Evolutionary conservation across 257 asterid species (phyloP).

Genomic region (Solanum commersonii): DNA sequence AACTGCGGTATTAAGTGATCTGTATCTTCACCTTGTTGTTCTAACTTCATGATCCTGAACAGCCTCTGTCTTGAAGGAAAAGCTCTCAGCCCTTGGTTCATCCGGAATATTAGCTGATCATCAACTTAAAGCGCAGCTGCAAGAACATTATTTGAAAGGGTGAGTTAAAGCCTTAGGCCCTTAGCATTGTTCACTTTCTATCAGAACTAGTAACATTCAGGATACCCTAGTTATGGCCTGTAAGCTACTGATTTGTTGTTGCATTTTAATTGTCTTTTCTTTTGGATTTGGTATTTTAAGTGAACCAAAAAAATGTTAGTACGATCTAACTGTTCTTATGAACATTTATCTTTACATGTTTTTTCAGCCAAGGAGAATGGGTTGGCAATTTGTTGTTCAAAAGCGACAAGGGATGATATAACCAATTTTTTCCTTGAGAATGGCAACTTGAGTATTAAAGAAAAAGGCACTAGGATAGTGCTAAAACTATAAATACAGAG

Average conservation of each 20-base stretch:
- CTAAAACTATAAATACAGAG: neutral
- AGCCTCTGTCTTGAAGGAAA: constrained; percentile 97
- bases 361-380: neutral
- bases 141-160: constrained; percentile 96
- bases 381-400: neutral
- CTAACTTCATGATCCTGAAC: constrained; percentile 24
- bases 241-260: neutral
- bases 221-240: neutral
- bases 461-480: neutral
- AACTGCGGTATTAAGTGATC: neutral
- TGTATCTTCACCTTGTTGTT: neutral
- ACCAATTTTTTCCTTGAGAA: neutral
- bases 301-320: neutral
- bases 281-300: neutral
- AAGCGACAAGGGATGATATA: neutral
- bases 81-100: constrained; percentile 92
- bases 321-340: neutral
- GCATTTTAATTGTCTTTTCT: neutral
- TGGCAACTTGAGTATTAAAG: neutral
- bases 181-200: neutral
- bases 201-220: neutral
- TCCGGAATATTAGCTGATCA: constrained; percentile 99
- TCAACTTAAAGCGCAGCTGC: constrained; percentile 94
- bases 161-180: constrained; percentile 25
- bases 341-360: neutral